Base-by-base conservation (phyloP, 306 rosid species). In the Styphnolobium japonicum region DNA sequence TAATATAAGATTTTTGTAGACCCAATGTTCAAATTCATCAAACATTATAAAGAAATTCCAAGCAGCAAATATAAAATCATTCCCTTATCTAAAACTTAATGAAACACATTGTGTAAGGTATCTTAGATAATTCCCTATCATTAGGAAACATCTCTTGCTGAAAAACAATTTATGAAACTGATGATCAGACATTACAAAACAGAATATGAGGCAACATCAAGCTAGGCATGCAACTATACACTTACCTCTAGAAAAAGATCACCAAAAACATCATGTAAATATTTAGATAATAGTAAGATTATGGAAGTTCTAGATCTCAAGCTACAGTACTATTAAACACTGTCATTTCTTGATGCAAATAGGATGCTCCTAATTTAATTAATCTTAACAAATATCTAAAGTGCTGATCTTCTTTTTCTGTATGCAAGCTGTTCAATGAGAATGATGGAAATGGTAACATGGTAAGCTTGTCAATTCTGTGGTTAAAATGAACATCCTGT, bases 191-290 rank as follows among this genome's bases (percentile, higher is more conserved):
- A 39, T 56, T 34, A 48, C 40, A 45, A 43, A 62, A 60, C 68
- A 29, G 29, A 56, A 16, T 33, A 46, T 25, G 34, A 12, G 1
- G 22, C 22, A 51, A 49, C 40, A 49, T 31, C 53, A 76, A 71
- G 57, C 55, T 36, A 25, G 48, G 69, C 6, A 60, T 58, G 69
- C 14, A 63, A 15, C 77, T 73, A 78, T 12, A 80, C 18, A 34
- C 81, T 53, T 66, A 92, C 98, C 98, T 92, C 98, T 53, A 95
- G 86, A 86, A 75, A 95, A 77, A 92, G 89, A 88, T 91, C 81
- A 3, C 99, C 99, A 57, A 95, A 79, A 18, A n/a, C n/a, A n/a
- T n/a, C n/a, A n/a, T n/a, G n/a, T n/a, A n/a, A n/a, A n/a, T n/a
- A n/a, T n/a, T n/a, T n/a, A n/a, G n/a, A n/a, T n/a, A n/a, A n/a